Evolutionary conservation across 2,329 filamentous ascomycete genomes (phyloP), one percentile per base, ranked within the genome.

Genomic region (Aspergillus caelatus): DNA sequence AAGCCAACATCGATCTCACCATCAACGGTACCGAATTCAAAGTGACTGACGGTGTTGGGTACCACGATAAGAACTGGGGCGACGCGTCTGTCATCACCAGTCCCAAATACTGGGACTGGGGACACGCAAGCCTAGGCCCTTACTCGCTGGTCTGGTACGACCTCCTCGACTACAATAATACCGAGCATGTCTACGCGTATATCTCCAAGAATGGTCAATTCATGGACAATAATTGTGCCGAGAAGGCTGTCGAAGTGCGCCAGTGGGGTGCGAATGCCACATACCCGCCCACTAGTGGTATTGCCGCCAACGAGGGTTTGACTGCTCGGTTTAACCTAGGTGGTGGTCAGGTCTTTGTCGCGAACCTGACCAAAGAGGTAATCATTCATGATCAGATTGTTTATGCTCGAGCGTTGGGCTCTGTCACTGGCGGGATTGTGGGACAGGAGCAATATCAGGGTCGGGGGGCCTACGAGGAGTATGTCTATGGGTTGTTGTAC

Each of bases 201-300:
- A 26, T 60, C 34, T 87, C 83, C 73, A 91, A 91, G 0, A 87
- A 87, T 2, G 90, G 88, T 4, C 2, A 23, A 23, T 12, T 11
- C 41, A 45, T 45, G 19, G 8, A 45, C 41, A 45, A n/a, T 8
- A 45, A 11, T 23, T 45, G 41, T 21, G 41, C 41, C n/a, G n/a
- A n/a, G 2, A 45, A 45, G 4, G 41, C 41, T 21, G 41, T 45
- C 4, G 19, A 45, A 45, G 41, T 45, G 41, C 41, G 41, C 41
- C 41, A n/a, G 19, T 43, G 41, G 41, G 41, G 41, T 45, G 1
- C 6, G 6, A 45, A 45, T 45, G 41, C 41, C 41, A 45, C 41
- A 11, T 45, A 45, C 41, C 41, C 41, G 9, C 41, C 41, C 41
- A 45, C 16, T 10, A 45, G 41, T 45, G 41, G 41, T 23, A 45